Conservation (phyloP, 495 filamentous ascomycete species). For the Aspergillus coremiiformis region DNA sequence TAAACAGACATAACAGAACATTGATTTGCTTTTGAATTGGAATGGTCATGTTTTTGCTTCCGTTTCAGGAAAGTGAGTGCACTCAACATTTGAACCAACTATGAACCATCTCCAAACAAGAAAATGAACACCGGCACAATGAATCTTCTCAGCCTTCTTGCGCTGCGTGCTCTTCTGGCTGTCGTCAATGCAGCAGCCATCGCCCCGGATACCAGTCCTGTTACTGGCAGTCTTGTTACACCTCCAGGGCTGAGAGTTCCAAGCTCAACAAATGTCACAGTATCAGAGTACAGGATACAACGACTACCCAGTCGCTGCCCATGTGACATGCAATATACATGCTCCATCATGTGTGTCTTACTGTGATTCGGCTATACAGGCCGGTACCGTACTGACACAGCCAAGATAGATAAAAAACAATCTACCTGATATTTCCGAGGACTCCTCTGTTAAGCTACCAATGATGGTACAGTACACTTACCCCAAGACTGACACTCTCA, state of each 20-base stretch:
- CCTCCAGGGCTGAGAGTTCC: no score
- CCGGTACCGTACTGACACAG: not conserved
- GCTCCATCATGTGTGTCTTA: not conserved
- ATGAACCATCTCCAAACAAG: no score
- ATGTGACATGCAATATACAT: not conserved
- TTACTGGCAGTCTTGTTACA: not conserved
- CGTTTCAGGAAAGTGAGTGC: constrained; percentile 42
- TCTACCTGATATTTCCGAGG: not conserved
- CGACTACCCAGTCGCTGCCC: not conserved
- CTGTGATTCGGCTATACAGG: no score
- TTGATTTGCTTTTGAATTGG: not conserved
- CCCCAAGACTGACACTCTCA: no score
- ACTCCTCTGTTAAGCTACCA: not conserved
- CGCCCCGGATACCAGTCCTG: not conserved
- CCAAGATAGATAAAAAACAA: not conserved
- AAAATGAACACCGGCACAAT: not conserved
- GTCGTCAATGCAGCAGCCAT: not conserved
- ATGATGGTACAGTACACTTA: not conserved
- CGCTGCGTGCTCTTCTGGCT: not conserved
- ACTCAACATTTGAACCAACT: no score
- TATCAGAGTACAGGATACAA: not conserved
- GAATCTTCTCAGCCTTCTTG: constrained; percentile 6
- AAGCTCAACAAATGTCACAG: not conserved
- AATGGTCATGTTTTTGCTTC: not conserved
- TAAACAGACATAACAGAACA: no score